phyloP scores from a whole-genome alignment of 352 stramenopile genomes.

The Globisporangium carolinianum region DNA sequence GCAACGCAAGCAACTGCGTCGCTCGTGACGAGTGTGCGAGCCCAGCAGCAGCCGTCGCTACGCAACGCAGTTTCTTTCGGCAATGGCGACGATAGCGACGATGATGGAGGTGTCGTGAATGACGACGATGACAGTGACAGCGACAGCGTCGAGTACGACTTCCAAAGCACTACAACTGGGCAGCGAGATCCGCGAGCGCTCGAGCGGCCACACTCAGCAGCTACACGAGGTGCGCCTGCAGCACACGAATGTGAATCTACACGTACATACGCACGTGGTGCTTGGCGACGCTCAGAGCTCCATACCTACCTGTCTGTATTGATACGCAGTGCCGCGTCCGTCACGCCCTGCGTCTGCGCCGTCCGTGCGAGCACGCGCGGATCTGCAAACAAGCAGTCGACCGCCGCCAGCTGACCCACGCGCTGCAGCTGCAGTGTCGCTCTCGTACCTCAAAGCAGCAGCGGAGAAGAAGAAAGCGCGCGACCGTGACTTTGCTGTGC shows the following conservation, averaged over 20 bases:
- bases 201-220: not conserved
- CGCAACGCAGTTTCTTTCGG: slow-evolving; percentile 11
- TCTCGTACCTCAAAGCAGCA: slow-evolving; percentile 46
- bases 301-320: too few relatives aligned
- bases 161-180: slow-evolving; percentile 3
- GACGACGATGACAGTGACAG: slow-evolving; percentile 5
- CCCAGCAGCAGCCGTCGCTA: not conserved
- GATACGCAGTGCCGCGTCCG: slow-evolving; percentile 3
- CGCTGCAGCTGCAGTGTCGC: slow-evolving; percentile 36
- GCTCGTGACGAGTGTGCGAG: slow-evolving; percentile 1
- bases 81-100: slow-evolving; percentile 25
- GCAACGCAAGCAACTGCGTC: slow-evolving; percentile 7
- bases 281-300: not conserved
- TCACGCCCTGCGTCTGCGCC: slow-evolving; percentile 57
- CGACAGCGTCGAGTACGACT: slow-evolving; percentile 16
- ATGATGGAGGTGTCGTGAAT: slow-evolving; percentile 24
- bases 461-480: slow-evolving; percentile 61
- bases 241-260: not conserved
- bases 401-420: slow-evolving; percentile 1
- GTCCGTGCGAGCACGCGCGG: slow-evolving; percentile 20
- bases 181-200: slow-evolving; percentile 5
- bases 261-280: not conserved
- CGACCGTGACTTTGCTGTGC: slow-evolving; percentile 60
- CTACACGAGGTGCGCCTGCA: not conserved
- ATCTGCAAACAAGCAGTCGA: slow-evolving; percentile 1